Percentiles rank a stretch among this genome's conserved stretches.
These are phyloP conservation scores for Geoglossum cookeanum DNA, from an alignment of 2,329 filamentous ascomycete genomes.

Conservation along the genomic window DNA sequence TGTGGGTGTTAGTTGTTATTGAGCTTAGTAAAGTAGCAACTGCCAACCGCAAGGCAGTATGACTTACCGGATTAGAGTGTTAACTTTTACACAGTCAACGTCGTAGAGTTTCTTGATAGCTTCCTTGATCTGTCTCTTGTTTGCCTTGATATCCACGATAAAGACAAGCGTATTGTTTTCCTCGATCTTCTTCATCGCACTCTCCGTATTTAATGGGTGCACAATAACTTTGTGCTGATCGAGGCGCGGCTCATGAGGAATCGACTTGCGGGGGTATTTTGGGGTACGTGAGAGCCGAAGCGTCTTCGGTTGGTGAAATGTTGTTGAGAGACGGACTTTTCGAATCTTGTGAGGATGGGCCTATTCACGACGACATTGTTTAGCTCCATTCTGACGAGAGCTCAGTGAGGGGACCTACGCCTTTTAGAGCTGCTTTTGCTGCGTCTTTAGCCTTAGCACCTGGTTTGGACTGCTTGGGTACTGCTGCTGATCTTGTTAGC, in stretches of 20 bases:
- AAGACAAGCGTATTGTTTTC: conserved; percentile 99
- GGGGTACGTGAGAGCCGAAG: conserved; percentile 75
- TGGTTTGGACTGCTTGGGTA: conserved; percentile 36
- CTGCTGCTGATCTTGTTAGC: conserved; percentile 19
- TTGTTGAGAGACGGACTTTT: conserved; percentile 83
- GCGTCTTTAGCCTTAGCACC: conserved; percentile 67
- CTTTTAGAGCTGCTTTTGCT: conserved; percentile 89
- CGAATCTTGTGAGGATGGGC: conserved; percentile 66
- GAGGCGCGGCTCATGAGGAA: conserved; percentile 74
- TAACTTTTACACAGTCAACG: conserved; percentile 96
- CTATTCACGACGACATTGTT: conserved; percentile 23
- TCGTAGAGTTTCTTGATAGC: conserved; percentile 99
- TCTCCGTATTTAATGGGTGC: conserved; percentile 98
- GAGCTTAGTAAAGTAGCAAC: background rate
- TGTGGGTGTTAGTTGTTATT: background rate
- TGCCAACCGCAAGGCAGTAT: background rate
- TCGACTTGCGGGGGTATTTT: conserved; percentile 93
- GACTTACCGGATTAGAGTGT: conserved; percentile 85
- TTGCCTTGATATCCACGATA: conserved; percentile 91
- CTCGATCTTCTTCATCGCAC: conserved; percentile 99
- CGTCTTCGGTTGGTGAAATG: conserved; percentile 96
- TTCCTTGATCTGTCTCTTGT: conserved; percentile 99
- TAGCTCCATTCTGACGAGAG: conserved; percentile 27
- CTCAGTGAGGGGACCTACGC: conserved; percentile 45
- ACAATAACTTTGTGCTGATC: conserved; percentile 97